phyloP scores from a whole-genome alignment of 2,329 filamentous ascomycete species.

The Aspergillus caelatus region DNA sequence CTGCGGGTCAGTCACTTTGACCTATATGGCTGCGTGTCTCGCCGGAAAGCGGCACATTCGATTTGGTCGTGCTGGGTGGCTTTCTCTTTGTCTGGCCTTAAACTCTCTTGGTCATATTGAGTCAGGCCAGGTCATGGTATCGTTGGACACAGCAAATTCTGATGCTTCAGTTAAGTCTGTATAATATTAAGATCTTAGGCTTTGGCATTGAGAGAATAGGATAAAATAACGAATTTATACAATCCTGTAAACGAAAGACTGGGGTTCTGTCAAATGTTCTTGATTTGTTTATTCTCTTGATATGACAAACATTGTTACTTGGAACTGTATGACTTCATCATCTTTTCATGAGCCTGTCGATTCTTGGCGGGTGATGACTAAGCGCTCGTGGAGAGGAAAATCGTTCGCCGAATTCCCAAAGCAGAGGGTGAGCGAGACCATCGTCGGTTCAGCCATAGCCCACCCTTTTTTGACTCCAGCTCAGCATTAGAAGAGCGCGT shows the following conservation, averaged over 20 bases:
- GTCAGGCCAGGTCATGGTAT: neutral
- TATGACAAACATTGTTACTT: too few species aligned
- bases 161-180: neutral
- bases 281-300: too few species aligned
- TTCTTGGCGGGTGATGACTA: conserved; percentile 25
- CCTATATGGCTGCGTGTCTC: neutral
- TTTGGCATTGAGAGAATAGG: neutral
- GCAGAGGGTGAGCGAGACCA: neutral
- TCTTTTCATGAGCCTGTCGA: neutral
- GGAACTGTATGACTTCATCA: conserved; percentile 4
- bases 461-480: conserved; percentile 14
- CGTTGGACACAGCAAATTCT: conserved; percentile 1
- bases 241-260: neutral
- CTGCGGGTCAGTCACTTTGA: conserved; percentile 19
- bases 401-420: conserved; percentile 20
- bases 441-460: neutral
- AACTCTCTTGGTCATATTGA: neutral
- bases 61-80: neutral
- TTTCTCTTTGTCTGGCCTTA: neutral
- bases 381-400: conserved; percentile 28
- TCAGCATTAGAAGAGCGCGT: conserved; percentile 1
- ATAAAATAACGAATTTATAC: neutral
- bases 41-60: neutral
- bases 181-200: neutral
- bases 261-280: too few species aligned